Percentiles rank a stretch among this genome's conserved stretches.
Conservation (phyloP, 2,329 filamentous ascomycete genomes). For the Zarea fungicola region DNA sequence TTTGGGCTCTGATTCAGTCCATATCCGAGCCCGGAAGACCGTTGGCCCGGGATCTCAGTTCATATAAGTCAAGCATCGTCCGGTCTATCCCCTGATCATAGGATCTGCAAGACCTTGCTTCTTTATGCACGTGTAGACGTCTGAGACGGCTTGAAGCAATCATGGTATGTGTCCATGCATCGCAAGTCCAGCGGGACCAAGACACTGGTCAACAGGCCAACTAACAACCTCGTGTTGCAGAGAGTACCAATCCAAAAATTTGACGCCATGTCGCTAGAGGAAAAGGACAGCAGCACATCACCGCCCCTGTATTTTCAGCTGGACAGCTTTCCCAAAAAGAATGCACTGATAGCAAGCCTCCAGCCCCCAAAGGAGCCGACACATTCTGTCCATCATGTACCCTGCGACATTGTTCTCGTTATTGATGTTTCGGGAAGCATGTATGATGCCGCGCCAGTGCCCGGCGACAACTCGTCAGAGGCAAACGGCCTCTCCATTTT, state of each 20-base stretch:
- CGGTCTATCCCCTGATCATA: too few species aligned
- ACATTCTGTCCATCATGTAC: constrained; percentile 32
- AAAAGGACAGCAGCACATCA: background rate
- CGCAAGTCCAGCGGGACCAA: too few species aligned
- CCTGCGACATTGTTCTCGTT: constrained; percentile 56
- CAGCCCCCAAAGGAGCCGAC: constrained; percentile 36
- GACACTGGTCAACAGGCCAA: too few species aligned
- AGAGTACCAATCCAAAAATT: background rate
- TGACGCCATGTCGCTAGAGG: background rate
- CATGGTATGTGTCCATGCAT: background rate
- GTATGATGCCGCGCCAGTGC: constrained; percentile 40
- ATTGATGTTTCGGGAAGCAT: constrained; percentile 59
- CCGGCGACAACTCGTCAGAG: constrained; percentile 40
- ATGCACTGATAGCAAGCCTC: constrained; percentile 39
- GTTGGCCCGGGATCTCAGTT: background rate
- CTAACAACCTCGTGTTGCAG: background rate
- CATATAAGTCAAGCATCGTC: background rate
- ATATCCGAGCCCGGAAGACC: background rate
- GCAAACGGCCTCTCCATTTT: constrained; percentile 48
- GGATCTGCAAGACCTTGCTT: too few species aligned
- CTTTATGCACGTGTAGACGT: too few species aligned
- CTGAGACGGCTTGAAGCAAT: too few species aligned
- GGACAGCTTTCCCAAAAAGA: background rate
- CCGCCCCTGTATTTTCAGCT: background rate
- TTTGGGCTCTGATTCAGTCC: background rate